phyloP scores from a whole-genome alignment of 2,329 filamentous ascomycete genomes.

The Ambrosiella cleistominuta region DNA sequence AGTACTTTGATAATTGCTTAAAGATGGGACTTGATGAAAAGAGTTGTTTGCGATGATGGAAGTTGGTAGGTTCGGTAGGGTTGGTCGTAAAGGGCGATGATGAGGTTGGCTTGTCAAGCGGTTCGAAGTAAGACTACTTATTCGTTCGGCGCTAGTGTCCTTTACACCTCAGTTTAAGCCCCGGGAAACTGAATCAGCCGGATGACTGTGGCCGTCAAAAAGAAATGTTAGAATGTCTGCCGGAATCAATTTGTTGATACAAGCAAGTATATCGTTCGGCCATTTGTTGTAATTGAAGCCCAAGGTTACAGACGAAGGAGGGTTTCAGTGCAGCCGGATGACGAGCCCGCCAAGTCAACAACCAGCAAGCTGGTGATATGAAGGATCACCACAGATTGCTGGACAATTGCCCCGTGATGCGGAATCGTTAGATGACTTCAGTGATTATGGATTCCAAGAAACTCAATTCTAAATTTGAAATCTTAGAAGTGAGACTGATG shows the following conservation, averaged over 20 bases:
- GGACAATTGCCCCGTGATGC: background rate
- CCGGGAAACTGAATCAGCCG: too few species aligned
- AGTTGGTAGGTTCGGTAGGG: too few species aligned
- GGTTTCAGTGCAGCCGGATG: background rate
- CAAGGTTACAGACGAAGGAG: background rate
- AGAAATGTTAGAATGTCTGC: background rate
- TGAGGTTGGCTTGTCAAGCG: too few species aligned
- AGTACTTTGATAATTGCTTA: background rate
- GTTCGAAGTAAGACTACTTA: too few species aligned
- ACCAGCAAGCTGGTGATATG: background rate
- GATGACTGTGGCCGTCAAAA: too few species aligned
- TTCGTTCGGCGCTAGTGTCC: too few species aligned
- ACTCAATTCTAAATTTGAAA: too few species aligned
- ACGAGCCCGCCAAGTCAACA: background rate
- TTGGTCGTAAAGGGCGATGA: too few species aligned
- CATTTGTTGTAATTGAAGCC: background rate
- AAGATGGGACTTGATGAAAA: background rate
- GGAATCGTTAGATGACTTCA: background rate
- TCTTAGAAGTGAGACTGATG: too few species aligned
- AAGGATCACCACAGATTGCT: background rate
- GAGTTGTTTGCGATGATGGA: too few species aligned
- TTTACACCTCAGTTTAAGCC: too few species aligned
- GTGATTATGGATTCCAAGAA: too few species aligned
- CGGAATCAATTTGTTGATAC: background rate
- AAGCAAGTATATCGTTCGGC: background rate